These are phyloP conservation scores for Rusavskia elegans DNA, from an alignment of 495 filamentous ascomycete genomes.

Conservation along the genomic window DNA sequence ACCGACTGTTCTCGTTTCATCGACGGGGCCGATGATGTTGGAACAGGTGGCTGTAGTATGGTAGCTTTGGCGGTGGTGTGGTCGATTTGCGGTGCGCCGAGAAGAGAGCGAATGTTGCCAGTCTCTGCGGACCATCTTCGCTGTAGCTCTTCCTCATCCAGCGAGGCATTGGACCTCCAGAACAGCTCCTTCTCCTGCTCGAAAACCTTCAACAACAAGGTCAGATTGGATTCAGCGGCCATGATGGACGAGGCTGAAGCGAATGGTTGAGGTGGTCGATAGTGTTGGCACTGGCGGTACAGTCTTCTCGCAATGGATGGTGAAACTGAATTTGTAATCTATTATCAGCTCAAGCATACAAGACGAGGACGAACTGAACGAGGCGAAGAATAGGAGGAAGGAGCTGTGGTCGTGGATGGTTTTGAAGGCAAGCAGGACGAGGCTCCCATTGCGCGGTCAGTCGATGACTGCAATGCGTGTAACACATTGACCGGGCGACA, in stretches of 20 bases:
- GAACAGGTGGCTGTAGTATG: constrained; percentile 7
- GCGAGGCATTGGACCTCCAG: not conserved
- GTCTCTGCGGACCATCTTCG: constrained; percentile 7
- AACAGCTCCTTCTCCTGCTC: constrained; percentile 2
- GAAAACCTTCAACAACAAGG: not conserved
- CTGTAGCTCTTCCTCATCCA: constrained; percentile 1
- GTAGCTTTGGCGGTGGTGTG: not conserved
- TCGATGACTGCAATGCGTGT: not conserved
- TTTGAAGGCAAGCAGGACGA: not conserved
- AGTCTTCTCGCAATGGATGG: too few species aligned
- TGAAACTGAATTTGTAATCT: too few species aligned
- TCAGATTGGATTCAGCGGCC: not conserved
- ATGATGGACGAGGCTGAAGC: not conserved
- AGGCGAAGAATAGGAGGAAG: not conserved
- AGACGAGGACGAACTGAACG: not conserved
- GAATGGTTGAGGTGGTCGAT: not conserved
- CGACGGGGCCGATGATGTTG: constrained; percentile 12
- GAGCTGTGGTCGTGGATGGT: not conserved
- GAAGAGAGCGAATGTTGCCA: constrained; percentile 27
- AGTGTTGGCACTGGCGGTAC: not conserved
- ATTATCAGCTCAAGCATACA: too few species aligned
- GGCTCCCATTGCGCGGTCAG: not conserved
- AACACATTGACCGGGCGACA: not conserved
- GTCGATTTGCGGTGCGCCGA: constrained; percentile 25
- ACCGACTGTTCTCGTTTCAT: not conserved